Conservation (phyloP, 83 land plant species). For the Isoetes engelmannii region DNA sequence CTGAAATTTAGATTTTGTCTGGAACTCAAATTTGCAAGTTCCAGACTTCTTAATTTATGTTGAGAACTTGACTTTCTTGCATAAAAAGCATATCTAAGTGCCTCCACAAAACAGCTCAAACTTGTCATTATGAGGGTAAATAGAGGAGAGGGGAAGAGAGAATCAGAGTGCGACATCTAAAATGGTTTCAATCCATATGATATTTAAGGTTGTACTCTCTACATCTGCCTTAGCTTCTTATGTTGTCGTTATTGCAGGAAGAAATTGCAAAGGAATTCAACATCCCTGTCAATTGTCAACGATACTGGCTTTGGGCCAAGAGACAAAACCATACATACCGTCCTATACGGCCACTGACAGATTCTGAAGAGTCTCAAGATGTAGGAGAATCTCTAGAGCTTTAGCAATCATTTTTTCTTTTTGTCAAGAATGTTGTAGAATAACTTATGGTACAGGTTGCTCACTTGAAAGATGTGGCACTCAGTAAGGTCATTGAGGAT, state of each 20-base stretch:
- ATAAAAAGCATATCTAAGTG: background rate
- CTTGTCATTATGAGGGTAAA: too few species aligned
- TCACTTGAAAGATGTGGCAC: background rate
- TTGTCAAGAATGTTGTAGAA: background rate
- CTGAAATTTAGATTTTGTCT: background rate
- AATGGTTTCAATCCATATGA: background rate
- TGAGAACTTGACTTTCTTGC: too few species aligned
- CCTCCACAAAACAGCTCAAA: background rate
- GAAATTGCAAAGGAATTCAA: slow-evolving; percentile 9
- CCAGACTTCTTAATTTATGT: too few species aligned
- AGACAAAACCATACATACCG: slow-evolving; percentile 9
- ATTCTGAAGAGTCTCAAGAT: background rate
- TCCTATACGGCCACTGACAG: slow-evolving; percentile 1
- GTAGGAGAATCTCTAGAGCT: background rate
- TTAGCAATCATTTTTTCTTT: background rate
- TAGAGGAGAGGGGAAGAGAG: too few species aligned
- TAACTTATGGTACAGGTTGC: background rate
- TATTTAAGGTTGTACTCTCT: background rate
- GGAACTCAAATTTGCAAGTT: too few species aligned
- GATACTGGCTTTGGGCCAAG: slow-evolving; percentile 10
- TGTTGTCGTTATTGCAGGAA: background rate
- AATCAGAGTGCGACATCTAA: too few species aligned
- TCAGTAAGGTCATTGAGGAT: background rate
- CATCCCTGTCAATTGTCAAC: slow-evolving; percentile 6
- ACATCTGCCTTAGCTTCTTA: background rate